Evolutionary conservation across 2,329 filamentous ascomycete species (phyloP).

Genomic region (Lasiodiplodia sp.): DNA sequence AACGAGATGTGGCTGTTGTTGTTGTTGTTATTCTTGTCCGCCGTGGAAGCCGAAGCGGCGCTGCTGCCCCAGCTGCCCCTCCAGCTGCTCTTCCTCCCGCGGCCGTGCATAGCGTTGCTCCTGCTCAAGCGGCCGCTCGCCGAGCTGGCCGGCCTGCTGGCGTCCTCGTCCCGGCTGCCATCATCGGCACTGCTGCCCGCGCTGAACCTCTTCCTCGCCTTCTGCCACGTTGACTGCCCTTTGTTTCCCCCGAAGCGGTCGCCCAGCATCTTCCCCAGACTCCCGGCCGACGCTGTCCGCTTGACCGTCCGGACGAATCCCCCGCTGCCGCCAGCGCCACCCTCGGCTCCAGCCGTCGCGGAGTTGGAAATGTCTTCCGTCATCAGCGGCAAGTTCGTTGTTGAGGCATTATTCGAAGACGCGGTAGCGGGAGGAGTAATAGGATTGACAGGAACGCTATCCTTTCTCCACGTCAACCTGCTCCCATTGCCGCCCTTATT

Average conservation of each 20-base stretch:
- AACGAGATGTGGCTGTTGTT: background rate
- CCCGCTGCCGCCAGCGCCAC: background rate
- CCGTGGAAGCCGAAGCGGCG: background rate
- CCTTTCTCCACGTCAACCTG: background rate
- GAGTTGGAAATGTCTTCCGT: background rate
- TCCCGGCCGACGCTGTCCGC: constrained; percentile 3
- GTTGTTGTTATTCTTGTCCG: background rate
- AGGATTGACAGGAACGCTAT: background rate
- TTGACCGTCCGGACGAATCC: background rate
- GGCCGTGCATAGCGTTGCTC: constrained; percentile 9
- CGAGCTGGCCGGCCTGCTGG: background rate
- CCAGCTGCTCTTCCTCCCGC: constrained; percentile 7
- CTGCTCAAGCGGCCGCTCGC: background rate
- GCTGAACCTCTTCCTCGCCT: background rate
- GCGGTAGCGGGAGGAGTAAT: background rate
- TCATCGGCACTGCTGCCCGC: background rate
- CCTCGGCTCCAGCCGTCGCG: background rate
- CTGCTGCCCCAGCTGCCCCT: background rate
- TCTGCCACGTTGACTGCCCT: background rate
- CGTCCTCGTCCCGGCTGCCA: background rate
- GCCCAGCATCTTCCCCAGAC: constrained; percentile 3
- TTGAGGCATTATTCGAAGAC: background rate
- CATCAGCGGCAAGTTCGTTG: background rate
- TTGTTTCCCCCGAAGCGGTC: background rate
- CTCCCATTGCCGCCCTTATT: background rate